Conservation (phyloP, 2,329 filamentous ascomycete genomes). For the Cercospora zeina region DNA sequence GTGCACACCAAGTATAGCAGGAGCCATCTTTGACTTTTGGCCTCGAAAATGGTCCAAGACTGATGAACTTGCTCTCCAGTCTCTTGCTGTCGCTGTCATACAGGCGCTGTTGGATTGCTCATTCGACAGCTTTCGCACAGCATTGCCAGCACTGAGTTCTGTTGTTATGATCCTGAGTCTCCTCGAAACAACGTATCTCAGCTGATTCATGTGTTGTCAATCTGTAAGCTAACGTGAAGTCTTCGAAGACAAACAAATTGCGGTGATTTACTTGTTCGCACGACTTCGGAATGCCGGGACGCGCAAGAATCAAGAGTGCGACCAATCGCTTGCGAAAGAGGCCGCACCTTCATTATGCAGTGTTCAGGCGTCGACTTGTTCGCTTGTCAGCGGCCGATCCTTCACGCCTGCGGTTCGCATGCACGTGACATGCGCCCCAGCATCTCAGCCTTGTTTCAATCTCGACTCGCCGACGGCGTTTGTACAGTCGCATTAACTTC, state of each 20-base stretch:
- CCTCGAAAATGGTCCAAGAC: neutral
- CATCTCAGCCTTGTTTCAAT: neutral
- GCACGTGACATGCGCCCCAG: neutral
- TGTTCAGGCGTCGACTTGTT: neutral
- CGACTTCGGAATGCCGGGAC: neutral
- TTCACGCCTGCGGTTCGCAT: slow-evolving; percentile 1
- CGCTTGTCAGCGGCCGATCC: neutral
- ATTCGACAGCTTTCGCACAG: neutral
- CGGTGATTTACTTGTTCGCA: neutral
- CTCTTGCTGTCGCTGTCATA: neutral
- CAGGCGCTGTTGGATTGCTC: neutral
- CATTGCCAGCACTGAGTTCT: neutral
- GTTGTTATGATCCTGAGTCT: neutral
- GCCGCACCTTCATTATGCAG: neutral
- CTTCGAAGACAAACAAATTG: neutral
- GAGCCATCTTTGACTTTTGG: neutral
- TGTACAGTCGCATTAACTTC: neutral
- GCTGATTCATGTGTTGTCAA: neutral
- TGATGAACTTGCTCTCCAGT: neutral
- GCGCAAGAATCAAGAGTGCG: neutral
- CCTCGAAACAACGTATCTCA: neutral
- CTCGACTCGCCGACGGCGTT: neutral
- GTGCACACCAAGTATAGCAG: neutral
- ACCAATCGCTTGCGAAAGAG: neutral
- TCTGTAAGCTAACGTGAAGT: neutral